Percentiles rank a stretch among this genome's conserved stretches.
Evolutionary conservation across 495 filamentous ascomycete species (phyloP).

Genomic region (Pyrenopolyporus hunteri): DNA sequence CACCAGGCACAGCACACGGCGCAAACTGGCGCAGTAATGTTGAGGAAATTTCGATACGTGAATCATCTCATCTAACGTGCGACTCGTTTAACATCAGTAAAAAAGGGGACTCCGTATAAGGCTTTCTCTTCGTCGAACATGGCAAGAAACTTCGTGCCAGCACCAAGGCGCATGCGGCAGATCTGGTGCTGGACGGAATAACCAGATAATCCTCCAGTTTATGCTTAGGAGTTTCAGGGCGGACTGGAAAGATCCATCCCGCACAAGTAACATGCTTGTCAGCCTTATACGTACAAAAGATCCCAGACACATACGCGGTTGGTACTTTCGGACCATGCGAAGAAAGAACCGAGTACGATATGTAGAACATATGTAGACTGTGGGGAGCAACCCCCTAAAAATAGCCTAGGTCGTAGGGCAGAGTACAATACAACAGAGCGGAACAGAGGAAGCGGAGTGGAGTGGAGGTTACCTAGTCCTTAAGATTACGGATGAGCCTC

Average conservation of each 20-base stretch:
- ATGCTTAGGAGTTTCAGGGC: conserved; percentile 6
- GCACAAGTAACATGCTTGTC: not conserved
- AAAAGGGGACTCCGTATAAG: conserved; percentile 1
- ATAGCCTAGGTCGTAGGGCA: conserved; percentile 7
- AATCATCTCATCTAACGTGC: conserved; percentile 4
- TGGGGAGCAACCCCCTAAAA: not conserved
- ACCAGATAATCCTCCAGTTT: conserved; percentile 24
- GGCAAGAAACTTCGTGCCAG: conserved; percentile 9
- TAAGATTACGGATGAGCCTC: not conserved
- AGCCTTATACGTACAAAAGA: too few relatives aligned
- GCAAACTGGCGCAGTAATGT: not conserved
- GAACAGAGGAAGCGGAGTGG: not conserved
- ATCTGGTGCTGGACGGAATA: not conserved
- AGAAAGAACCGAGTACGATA: not conserved
- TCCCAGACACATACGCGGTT: too few relatives aligned
- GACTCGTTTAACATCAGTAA: not conserved
- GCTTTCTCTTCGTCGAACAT: not conserved
- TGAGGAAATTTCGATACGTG: not conserved
- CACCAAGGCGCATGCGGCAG: not conserved
- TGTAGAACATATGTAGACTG: not conserved
- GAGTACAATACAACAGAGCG: not conserved
- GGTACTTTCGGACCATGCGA: not conserved
- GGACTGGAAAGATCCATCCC: not conserved
- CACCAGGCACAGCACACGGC: not conserved
- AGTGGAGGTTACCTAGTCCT: not conserved